A percentile compares a stretch with the other conserved stretches of the same genome.
These are phyloP conservation scores for Patellifolia procumbens DNA, from an alignment of 179 eudicot genomes.

Conservation along the genomic window DNA sequence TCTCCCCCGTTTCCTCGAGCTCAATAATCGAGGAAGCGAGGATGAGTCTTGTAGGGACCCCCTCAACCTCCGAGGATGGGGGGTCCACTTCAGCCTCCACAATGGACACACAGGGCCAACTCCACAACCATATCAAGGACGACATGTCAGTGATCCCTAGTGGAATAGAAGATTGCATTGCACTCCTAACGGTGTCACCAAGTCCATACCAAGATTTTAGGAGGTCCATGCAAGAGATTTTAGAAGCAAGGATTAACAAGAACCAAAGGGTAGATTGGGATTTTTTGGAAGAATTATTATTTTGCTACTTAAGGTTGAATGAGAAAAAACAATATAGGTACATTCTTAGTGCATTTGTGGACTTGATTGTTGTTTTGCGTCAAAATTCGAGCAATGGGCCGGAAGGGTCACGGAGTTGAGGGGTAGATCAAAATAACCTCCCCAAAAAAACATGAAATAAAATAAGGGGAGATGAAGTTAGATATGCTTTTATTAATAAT, in stretches of 20 bases:
- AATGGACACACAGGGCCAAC: neutral
- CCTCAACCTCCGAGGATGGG: constrained; percentile 27
- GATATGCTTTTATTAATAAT: too few relatives aligned
- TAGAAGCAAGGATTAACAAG: constrained; percentile 48
- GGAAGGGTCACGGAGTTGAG: constrained; percentile 18
- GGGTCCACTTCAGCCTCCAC: constrained; percentile 34
- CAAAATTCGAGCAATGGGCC: constrained; percentile 37
- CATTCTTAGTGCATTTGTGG: constrained; percentile 76
- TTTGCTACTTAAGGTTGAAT: constrained; percentile 70
- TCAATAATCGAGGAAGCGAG: constrained; percentile 44
- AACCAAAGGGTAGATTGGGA: constrained; percentile 69
- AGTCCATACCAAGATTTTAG: constrained; percentile 65
- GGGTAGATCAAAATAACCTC: neutral
- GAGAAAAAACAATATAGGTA: constrained; percentile 62
- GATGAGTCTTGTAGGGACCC: constrained; percentile 21
- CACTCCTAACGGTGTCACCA: constrained; percentile 55
- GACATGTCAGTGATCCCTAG: constrained; percentile 5
- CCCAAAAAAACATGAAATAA: too few relatives aligned
- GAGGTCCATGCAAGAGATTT: constrained; percentile 69
- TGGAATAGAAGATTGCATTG: constrained; percentile 55
- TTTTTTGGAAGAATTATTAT: constrained; percentile 72
- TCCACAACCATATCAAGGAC: neutral
- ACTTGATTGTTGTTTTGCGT: constrained; percentile 52
- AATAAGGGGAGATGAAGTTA: neutral
- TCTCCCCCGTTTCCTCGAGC: constrained; percentile 35